Base-by-base conservation (phyloP, 768 basidiomycete species). In the Lactarius hatsudake region DNA sequence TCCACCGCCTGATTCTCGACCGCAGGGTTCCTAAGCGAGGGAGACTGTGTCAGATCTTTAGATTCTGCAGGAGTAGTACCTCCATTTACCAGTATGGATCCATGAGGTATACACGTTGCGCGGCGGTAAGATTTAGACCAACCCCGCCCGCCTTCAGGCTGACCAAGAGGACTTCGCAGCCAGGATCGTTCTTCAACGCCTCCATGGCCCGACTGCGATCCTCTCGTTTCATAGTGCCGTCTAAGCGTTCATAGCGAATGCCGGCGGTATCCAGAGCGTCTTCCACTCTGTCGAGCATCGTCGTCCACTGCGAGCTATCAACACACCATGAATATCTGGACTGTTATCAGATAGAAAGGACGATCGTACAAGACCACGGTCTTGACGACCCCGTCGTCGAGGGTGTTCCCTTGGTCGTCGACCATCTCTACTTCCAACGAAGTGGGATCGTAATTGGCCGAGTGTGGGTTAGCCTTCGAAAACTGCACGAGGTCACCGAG, bases 1-100 rank as follows among this genome's bases (percentile, higher is more conserved):
- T 99, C 97, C 34, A 98, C 93, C 23, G 96, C 96, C 78, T 98
- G 96, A 74, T 97, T 95, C 79, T 98, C 95, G 6, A 96, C 95
- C 23, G 94, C 94, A 18, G 95, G 95, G 73, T 97, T 97, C 94
- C 93, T 94, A 71, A 2, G 17, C 2, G 7, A 54, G 12, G 23
- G 26, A 26, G n/a, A 55, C 15, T 20, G 36, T 28, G 59, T 26
- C 17, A 61, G 36, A 68, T 17, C 45, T 23, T 18, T 23, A 28
- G 30, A 58, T 26, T 53, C n/a, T 15, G 32, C 8, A 57, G 8
- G 55, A 56, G 30, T 17, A 20, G 74, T 30, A 5, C 26, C 59
- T 54, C 38, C 36, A 80, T 15, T 70, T 74, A 90, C 94, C 95
- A 98, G 76, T 97, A 98, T 51, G 95, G 95, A 78, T 98, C 95